Evolutionary conservation across 306 rosid species (phyloP).

Genomic region (Trifolium subterraneum): DNA sequence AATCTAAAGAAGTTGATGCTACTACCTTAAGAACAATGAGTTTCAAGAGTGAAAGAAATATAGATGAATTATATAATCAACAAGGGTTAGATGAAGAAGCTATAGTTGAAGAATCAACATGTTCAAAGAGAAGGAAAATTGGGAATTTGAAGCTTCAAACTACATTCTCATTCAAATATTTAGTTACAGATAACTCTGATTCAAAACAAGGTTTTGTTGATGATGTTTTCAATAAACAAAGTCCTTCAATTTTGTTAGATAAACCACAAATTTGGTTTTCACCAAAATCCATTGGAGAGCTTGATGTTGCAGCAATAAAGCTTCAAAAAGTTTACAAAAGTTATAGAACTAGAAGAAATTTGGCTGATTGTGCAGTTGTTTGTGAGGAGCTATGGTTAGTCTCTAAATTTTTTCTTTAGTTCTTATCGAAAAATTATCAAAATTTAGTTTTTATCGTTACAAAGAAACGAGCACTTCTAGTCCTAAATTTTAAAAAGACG

Average conservation of each 20-base stretch:
- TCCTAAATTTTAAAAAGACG: not conserved
- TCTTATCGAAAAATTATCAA: not conserved
- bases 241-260: constrained; percentile 14
- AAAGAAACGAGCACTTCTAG: no score
- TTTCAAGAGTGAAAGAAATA: constrained; percentile 40
- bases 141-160: constrained; percentile 50
- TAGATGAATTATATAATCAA: constrained; percentile 32
- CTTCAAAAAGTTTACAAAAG: constrained; percentile 83
- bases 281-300: constrained; percentile 50
- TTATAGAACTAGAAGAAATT: constrained; percentile 77
- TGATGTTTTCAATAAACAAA: constrained; percentile 31
- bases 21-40: constrained; percentile 46
- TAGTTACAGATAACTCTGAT: constrained; percentile 36
- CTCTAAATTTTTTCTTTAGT: not conserved
- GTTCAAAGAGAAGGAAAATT: constrained; percentile 47
- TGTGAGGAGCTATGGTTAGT: constrained; percentile 86
- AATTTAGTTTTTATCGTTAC: no score
- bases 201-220: constrained; percentile 30
- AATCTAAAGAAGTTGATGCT: constrained; percentile 47
- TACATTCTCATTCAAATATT: constrained; percentile 46
- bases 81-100: constrained; percentile 30
- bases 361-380: constrained; percentile 88
- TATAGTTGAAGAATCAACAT: constrained; percentile 46
- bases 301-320: constrained; percentile 71
- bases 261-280: constrained; percentile 41